A percentile compares a stretch with the other conserved stretches of the same genome.
Conservation (phyloP, 148 eudicot species). For the Drosera capensis region DNA sequence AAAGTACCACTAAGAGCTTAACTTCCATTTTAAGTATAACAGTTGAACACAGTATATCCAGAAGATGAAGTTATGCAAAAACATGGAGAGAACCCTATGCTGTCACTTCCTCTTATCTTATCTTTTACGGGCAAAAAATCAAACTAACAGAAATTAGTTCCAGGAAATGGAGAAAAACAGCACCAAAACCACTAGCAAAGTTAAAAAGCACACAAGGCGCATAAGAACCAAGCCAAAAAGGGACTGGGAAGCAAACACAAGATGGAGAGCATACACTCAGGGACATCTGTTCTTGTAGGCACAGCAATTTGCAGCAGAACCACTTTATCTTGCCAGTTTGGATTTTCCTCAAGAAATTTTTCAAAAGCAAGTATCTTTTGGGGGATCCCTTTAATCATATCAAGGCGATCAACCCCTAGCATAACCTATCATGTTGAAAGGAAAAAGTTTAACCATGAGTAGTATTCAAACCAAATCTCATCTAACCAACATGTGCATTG, state of each 20-base stretch:
- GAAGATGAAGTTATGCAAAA: too few relatives aligned
- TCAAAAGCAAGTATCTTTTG: conserved; percentile 61
- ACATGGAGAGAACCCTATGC: too few relatives aligned
- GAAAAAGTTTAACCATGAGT: too few relatives aligned
- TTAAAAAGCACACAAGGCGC: background rate
- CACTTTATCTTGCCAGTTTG: conserved; percentile 44
- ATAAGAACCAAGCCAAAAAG: background rate
- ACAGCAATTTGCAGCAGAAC: conserved; percentile 53
- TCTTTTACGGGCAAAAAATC: too few relatives aligned
- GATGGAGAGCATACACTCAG: conserved; percentile 34
- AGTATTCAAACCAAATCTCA: too few relatives aligned
- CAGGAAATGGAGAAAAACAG: background rate
- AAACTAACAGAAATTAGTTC: too few relatives aligned
- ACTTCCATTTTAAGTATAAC: background rate
- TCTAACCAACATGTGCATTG: too few relatives aligned
- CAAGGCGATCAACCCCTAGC: conserved; percentile 56
- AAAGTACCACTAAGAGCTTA: too few relatives aligned
- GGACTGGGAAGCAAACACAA: background rate
- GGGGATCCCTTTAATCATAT: conserved; percentile 58
- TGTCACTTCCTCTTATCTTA: too few relatives aligned
- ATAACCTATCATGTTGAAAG: too few relatives aligned
- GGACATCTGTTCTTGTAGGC: conserved; percentile 61
- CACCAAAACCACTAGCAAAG: background rate
- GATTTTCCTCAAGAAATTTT: conserved; percentile 53
- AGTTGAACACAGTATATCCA: background rate